Evolutionary conservation across 805 yeast species (phyloP).

Genomic region (Pichia kluyveri): DNA sequence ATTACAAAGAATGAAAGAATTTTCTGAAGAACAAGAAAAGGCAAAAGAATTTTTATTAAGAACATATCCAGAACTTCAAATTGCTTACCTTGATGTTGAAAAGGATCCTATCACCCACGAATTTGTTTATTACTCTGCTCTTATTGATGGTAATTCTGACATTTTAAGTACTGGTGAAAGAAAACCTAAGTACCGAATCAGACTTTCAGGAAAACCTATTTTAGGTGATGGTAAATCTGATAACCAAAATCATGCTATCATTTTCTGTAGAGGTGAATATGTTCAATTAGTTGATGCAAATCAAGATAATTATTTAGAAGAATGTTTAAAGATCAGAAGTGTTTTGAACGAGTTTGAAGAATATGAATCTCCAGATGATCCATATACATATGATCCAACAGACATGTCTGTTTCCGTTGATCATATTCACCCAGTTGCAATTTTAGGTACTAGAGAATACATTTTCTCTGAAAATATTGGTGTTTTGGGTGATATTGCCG

Average conservation of each 20-base stretch:
- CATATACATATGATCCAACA: slow-evolving; percentile 12
- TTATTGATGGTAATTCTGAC: slow-evolving; percentile 66
- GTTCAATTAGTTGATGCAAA: slow-evolving; percentile 77
- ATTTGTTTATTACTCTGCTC: slow-evolving; percentile 46
- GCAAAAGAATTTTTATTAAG: slow-evolving; percentile 50
- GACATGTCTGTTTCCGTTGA: slow-evolving; percentile 9
- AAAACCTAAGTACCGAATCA: slow-evolving; percentile 54
- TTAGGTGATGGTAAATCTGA: slow-evolving; percentile 83
- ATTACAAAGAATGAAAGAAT: slow-evolving; percentile 50
- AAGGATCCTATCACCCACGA: slow-evolving; percentile 34
- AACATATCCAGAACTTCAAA: slow-evolving; percentile 60
- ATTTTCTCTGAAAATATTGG: slow-evolving; percentile 79
- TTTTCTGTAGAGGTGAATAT: slow-evolving; percentile 74
- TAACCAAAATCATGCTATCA: slow-evolving; percentile 69
- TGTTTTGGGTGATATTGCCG: slow-evolving; percentile 76
- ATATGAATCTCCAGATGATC: slow-evolving; percentile 18
- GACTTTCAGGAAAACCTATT: slow-evolving; percentile 71
- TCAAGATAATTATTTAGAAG: slow-evolving; percentile 77
- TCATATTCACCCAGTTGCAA: slow-evolving; percentile 54
- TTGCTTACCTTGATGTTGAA: slow-evolving; percentile 52
- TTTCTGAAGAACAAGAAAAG: slow-evolving; percentile 48
- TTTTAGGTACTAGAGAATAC: slow-evolving; percentile 77
- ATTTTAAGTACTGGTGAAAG: slow-evolving; percentile 49
- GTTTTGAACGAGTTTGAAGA: slow-evolving; percentile 74
- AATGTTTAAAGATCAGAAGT: slow-evolving; percentile 69